A percentile compares a stretch with the other conserved stretches of the same genome.
Evolutionary conservation across 2,329 filamentous ascomycete species (phyloP).

Genomic region (Cryphonectria naterciae): DNA sequence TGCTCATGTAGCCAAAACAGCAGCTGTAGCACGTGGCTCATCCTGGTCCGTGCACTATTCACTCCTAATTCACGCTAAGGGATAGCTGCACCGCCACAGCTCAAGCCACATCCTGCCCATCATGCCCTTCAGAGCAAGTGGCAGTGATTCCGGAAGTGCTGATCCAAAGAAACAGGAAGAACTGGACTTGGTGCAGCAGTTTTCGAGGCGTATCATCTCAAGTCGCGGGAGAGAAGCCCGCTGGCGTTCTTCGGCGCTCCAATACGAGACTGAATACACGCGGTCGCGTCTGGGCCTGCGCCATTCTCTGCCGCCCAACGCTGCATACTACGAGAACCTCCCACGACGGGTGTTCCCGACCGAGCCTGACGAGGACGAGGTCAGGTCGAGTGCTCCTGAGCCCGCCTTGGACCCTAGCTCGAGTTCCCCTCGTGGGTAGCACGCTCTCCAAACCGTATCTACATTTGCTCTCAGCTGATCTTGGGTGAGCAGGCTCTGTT

Average conservation of each 20-base stretch:
- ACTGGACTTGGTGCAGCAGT: neutral
- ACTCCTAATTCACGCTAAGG: neutral
- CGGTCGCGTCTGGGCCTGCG: neutral
- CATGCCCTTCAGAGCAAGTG: neutral
- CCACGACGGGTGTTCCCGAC: neutral
- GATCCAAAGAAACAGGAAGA: neutral
- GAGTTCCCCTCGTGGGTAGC: neutral
- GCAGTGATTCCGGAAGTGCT: neutral
- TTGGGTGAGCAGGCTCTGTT: neutral
- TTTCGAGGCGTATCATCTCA: neutral
- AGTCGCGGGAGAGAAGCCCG: neutral
- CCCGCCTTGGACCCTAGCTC: neutral
- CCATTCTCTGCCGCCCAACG: neutral
- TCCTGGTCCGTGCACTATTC: conserved; percentile 1
- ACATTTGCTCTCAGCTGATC: neutral
- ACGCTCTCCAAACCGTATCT: neutral
- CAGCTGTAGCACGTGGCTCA: neutral
- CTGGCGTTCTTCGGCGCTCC: neutral
- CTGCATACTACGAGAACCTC: neutral
- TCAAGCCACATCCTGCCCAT: neutral
- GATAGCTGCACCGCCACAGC: neutral
- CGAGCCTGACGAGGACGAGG: neutral
- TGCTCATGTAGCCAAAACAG: neutral
- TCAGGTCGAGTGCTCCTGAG: neutral
- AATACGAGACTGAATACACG: conserved; percentile 6